These are phyloP conservation scores for Alternaria rosae DNA, from an alignment of 2,329 filamentous ascomycete species.

Conservation along the genomic window DNA sequence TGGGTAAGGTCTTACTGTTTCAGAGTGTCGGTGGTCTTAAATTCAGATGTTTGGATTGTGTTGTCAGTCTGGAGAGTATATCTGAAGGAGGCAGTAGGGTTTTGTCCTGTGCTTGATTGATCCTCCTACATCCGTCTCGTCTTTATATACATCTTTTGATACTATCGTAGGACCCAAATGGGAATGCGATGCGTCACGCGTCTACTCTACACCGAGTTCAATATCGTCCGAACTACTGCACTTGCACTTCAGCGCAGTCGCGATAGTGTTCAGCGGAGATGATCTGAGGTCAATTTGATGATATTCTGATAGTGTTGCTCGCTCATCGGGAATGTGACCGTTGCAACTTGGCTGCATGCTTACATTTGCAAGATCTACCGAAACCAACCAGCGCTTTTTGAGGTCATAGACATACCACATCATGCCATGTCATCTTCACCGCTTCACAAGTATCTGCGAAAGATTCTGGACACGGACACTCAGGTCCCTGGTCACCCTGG, in stretches of 20 bases:
- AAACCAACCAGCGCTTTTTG: background rate
- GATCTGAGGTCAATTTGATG: accelerated
- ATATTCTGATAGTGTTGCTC: accelerated
- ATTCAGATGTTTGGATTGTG: background rate
- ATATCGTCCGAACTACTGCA: background rate
- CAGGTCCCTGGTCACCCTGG: background rate
- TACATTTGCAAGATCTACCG: background rate
- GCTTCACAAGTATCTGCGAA: background rate
- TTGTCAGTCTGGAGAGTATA: too few relatives aligned
- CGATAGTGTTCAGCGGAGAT: accelerated
- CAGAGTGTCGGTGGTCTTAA: background rate
- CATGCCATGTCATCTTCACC: background rate
- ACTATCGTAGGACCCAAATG: background rate
- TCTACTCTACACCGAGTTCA: too few relatives aligned
- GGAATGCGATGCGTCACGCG: background rate
- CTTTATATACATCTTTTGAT: background rate
- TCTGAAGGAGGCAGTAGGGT: background rate
- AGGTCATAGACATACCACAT: background rate
- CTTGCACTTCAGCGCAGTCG: too few relatives aligned
- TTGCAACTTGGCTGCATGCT: background rate
- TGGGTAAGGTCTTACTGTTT: background rate
- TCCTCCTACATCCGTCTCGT: too few relatives aligned
- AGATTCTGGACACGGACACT: too few relatives aligned
- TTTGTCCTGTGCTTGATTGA: background rate
- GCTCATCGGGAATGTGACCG: background rate